Base-by-base conservation (phyloP, 495 filamentous ascomycete species). In the Talaromyces stipitatus region DNA sequence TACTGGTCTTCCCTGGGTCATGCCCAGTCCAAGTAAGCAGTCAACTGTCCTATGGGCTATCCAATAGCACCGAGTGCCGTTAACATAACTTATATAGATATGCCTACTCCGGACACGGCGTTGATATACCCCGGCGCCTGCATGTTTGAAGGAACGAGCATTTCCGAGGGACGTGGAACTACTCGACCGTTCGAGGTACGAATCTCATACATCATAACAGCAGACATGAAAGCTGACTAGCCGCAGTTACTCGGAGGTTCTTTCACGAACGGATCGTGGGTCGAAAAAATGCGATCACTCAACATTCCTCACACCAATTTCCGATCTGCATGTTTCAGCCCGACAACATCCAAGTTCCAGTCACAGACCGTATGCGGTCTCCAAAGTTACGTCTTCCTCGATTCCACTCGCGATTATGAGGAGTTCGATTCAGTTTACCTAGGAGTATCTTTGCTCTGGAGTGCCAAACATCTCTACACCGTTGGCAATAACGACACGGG, bases 11-110 rank as follows among this genome's bases (percentile, higher is more conserved):
- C 54, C 54, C 12, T 55, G 54, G 54, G 38, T 55, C 3, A 55
- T 55, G 54, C 54, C 54, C 29, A 55, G 54, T 45, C 54, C 54
- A 38, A 55, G 54, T 55, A 30, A 29, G 51, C 28, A n/a, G 29
- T 20, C 4, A 10, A 2, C 30, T 41, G 11, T 2, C n/a, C 33
- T 18, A 20, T 20, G 3, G 2, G n/a, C 7, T 32, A 4, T 2
- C 9, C 8, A 11, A 32, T 4, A 18, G 22, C 20, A 24, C 11
- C 7, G 9, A 24, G 45, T 20, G 12, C 14, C 22, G 3, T 18
- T 46, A 7, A 45, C 23, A 16, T 16, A 2, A 16, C 16, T 10
- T 4, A 29, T 20, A 45, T 30, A 55, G 54, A 55, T 26, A 55
- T 55, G 54, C 54, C 54, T 4, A 55, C 54, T 18, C 18, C 36